phyloP scores from a whole-genome alignment of 179 eudicot species.

The Beta macrorhiza region DNA sequence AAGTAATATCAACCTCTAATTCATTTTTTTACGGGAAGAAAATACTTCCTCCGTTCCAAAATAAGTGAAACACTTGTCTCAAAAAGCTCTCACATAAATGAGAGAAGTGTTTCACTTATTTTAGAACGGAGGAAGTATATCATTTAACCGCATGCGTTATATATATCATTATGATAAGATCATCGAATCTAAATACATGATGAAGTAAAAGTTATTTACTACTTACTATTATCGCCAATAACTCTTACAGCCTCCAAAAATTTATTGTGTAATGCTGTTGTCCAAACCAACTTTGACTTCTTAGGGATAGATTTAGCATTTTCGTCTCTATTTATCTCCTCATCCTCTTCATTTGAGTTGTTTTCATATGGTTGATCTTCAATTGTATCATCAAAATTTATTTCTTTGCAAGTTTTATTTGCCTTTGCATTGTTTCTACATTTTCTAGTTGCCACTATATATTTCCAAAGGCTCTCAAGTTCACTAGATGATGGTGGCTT shows the following conservation, averaged over 20 bases:
- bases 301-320: not conserved
- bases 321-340: not conserved
- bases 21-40: no score
- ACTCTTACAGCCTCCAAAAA: conserved; percentile 49
- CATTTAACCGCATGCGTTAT: no score
- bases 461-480: conserved; percentile 47
- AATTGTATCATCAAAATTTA: not conserved
- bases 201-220: not conserved
- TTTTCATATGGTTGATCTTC: not conserved
- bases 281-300: conserved; percentile 49
- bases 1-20: no score
- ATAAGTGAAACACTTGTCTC: no score
- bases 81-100: no score
- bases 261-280: conserved; percentile 41
- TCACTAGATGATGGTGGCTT: conserved; percentile 45
- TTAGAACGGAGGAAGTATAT: no score
- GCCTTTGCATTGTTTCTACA: not conserved
- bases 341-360: not conserved
- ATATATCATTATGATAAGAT: not conserved
- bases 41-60: no score
- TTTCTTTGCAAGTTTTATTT: not conserved
- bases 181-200: not conserved
- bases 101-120: no score
- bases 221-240: conserved; percentile 52
- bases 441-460: conserved; percentile 23